Evolutionary conservation across 1,139 yeast genomes (phyloP).

Genomic region (Taphrina deformans): DNA sequence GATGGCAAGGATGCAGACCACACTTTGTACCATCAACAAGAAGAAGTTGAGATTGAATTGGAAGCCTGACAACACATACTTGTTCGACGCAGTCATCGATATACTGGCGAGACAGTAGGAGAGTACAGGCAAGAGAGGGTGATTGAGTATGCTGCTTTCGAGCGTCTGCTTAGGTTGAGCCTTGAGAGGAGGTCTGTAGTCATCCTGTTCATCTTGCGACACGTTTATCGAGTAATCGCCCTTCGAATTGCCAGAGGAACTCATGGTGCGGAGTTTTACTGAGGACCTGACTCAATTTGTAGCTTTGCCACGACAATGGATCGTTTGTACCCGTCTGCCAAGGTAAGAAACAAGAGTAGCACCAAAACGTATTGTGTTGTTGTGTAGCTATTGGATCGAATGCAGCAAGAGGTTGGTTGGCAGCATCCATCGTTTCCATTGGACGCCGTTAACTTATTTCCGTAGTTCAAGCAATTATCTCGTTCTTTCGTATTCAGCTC

Average conservation of each 20-base stretch:
- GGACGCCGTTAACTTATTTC: background rate
- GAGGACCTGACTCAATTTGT: background rate
- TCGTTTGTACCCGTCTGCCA: too few relatives aligned
- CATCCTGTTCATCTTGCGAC: slow-evolving; percentile 27
- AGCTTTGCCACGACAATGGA: too few relatives aligned
- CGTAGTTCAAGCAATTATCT: background rate
- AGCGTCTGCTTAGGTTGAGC: slow-evolving; percentile 15
- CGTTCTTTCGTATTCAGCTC: background rate
- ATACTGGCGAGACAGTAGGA: slow-evolving; percentile 35
- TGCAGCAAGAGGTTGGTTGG: background rate
- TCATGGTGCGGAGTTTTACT: background rate
- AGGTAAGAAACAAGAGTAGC: too few relatives aligned
- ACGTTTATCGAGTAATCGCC: slow-evolving; percentile 26
- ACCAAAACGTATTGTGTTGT: too few relatives aligned
- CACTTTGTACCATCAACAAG: slow-evolving; percentile 60
- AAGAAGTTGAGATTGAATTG: slow-evolving; percentile 88
- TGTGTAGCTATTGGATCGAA: background rate
- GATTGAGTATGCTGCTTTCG: slow-evolving; percentile 18
- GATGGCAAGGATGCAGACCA: slow-evolving; percentile 77
- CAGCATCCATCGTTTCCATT: background rate
- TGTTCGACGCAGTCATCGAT: slow-evolving; percentile 96
- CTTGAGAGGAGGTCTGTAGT: slow-evolving; percentile 25
- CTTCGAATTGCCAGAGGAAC: slow-evolving; percentile 16
- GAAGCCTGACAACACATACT: slow-evolving; percentile 81
- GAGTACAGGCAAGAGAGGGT: slow-evolving; percentile 33